These are phyloP conservation scores for Theobroma grandiflorum DNA, from an alignment of 441 rosid genomes.

Conservation along the genomic window DNA sequence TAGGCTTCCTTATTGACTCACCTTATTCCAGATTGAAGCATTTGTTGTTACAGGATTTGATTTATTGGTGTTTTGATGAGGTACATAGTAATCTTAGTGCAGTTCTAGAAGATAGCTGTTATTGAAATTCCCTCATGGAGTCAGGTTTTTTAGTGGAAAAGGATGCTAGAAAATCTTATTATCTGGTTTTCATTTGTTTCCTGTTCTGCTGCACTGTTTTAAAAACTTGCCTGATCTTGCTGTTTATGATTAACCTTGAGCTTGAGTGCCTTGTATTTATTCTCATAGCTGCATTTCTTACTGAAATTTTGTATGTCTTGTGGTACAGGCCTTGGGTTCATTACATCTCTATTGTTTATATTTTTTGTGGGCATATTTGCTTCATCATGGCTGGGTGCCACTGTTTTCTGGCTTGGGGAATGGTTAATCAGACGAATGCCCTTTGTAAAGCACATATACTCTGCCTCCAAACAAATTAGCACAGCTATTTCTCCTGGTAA, in stretches of 20 bases:
- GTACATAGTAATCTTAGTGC: neutral
- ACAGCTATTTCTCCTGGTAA: conserved; percentile 72
- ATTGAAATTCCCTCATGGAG: neutral
- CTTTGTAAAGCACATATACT: conserved; percentile 62
- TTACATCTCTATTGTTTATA: conserved; percentile 64
- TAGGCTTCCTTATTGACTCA: neutral
- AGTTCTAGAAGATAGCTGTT: neutral
- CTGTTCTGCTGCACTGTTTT: neutral
- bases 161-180: neutral
- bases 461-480: conserved; percentile 74
- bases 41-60: neutral
- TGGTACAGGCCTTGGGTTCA: conserved; percentile 65
- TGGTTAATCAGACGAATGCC: conserved; percentile 70
- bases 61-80: neutral
- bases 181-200: neutral
- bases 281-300: neutral
- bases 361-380: conserved; percentile 67
- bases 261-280: neutral
- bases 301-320: conserved; percentile 1
- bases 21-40: neutral
- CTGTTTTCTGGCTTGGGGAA: conserved; percentile 68
- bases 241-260: neutral
- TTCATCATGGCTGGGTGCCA: conserved; percentile 69
- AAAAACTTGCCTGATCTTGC: neutral
- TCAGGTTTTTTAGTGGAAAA: neutral